Evolutionary conservation across 1,284 basidiomycete species (phyloP), one percentile per base, ranked within the genome.

Genomic region (Apiotrichum domesticum): DNA sequence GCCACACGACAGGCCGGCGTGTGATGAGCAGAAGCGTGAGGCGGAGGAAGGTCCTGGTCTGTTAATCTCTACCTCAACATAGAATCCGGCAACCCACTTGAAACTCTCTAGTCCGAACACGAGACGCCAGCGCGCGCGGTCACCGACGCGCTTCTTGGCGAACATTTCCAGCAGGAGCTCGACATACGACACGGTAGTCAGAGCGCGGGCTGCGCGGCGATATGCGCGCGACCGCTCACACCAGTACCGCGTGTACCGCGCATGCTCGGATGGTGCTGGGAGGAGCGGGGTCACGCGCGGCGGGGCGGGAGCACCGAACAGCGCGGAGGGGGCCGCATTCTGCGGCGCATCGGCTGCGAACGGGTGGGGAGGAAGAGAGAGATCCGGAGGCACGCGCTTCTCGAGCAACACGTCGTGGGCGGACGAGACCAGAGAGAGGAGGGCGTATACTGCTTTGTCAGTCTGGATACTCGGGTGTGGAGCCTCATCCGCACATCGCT

Each of bases 81-180:
- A 37, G 13, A 55, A 13, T 6, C 11, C 32, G 45, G 57, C 21
- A 2, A 79, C 83, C 71, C 68, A 93, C 91, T 95, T 95, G 72
- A 90, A 71, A 32, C 80, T 69, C 74, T 95, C 91, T 29, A 94
- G 77, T 39, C 85, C 62, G 40, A 91, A 71, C 45, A 95, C 81
- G 35, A 83, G 81, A 62, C 85, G 80, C 90, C 88, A 91, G 62
- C 76, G 81, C 79, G 63, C 75, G 79, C 71, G 81, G 80, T 67
- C 78, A 62, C 41, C 86, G 4, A 55, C 53, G 37, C 69, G 83
- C 9, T 84, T 80, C 68, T 83, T 87, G 65, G 88, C 78, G n/a
- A 84, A 79, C 91, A 95, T 95, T 77, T 95, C 91, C 46, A 90
- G 71, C 42, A 95, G 77, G 41, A 95, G 81, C 74, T 94, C 85